These are phyloP conservation scores for Coniosporium apollinis DNA, from an alignment of 495 filamentous ascomycete species.

Conservation along the genomic window DNA sequence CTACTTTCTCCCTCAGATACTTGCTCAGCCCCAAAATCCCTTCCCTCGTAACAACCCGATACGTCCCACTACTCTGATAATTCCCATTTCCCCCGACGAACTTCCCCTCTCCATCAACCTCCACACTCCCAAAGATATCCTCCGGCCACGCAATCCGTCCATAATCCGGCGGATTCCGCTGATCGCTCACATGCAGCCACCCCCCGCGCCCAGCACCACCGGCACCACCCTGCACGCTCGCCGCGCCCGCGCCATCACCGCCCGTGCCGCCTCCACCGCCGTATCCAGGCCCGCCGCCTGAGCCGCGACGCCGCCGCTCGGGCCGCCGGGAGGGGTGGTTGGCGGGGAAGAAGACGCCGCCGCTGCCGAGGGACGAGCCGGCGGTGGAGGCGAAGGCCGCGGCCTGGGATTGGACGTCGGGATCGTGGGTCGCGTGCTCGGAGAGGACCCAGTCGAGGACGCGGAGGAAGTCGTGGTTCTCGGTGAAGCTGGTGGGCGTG, in stretches of 20 bases:
- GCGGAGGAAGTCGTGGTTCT: constrained; percentile 58
- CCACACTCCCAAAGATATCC: constrained; percentile 86
- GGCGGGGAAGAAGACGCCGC: constrained; percentile 43
- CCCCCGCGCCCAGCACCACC: constrained; percentile 74
- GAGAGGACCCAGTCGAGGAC: constrained; percentile 60
- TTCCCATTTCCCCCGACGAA: constrained; percentile 45
- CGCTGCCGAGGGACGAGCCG: constrained; percentile 50
- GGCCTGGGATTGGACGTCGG: constrained; percentile 56
- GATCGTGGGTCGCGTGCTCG: constrained; percentile 54
- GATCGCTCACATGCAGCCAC: constrained; percentile 77
- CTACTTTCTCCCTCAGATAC: constrained; percentile 39
- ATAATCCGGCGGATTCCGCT: constrained; percentile 69
- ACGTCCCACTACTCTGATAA: constrained; percentile 49
- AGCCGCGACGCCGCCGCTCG: constrained; percentile 2
- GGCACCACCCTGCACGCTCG: constrained; percentile 65
- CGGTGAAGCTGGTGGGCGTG: constrained; percentile 54
- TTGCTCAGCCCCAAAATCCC: constrained; percentile 44
- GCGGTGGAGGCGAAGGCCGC: constrained; percentile 61
- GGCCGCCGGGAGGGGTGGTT: constrained; percentile 17
- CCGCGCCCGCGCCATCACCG: constrained; percentile 49
- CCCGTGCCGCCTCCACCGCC: constrained; percentile 29
- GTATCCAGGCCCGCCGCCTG: constrained; percentile 14
- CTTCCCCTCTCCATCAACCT: constrained; percentile 61
- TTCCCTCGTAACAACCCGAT: constrained; percentile 49
- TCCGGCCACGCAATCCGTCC: constrained; percentile 78